These are phyloP conservation scores for Saturnispora hagleri DNA, from an alignment of 805 yeast species.

Conservation along the genomic window DNA sequence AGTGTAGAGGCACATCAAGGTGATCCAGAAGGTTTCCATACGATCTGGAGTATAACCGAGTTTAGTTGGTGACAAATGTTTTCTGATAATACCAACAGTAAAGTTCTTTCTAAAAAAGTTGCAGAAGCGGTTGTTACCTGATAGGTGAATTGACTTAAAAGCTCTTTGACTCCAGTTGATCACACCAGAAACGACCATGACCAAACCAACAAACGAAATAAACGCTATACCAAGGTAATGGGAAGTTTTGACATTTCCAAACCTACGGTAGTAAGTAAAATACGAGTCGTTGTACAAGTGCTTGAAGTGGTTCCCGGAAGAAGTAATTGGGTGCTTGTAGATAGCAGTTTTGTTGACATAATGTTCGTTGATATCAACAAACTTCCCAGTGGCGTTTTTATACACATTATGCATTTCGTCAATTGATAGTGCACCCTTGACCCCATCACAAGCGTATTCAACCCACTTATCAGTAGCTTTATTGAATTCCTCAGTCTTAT, in stretches of 20 bases:
- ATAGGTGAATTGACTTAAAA: constrained; percentile 29
- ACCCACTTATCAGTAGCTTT: constrained; percentile 18
- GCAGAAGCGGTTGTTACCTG: constrained; percentile 23
- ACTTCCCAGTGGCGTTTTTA: constrained; percentile 29
- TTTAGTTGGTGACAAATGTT: constrained; percentile 15
- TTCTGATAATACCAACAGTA: constrained; percentile 19
- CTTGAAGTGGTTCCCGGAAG: constrained; percentile 14
- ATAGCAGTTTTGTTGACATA: constrained; percentile 24
- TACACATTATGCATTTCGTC: constrained; percentile 32
- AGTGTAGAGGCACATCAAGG: constrained; percentile 28
- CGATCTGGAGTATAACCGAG: constrained; percentile 41
- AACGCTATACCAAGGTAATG: constrained; percentile 38
- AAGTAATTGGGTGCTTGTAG: constrained; percentile 30
- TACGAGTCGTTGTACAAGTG: constrained; percentile 21
- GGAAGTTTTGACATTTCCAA: constrained; percentile 31
- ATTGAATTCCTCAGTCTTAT: constrained; percentile 10
- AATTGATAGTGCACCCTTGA: constrained; percentile 24
- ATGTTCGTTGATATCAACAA: constrained; percentile 19
- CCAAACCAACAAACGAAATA: constrained; percentile 40
- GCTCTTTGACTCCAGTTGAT: constrained; percentile 33
- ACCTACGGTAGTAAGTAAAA: constrained; percentile 24
- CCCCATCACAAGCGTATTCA: constrained; percentile 15
- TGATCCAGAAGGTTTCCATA: constrained; percentile 38
- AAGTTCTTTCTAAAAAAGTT: constrained; percentile 22
- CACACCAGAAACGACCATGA: constrained; percentile 34